These are phyloP conservation scores for Lipomyces sp. DNA, from an alignment of 805 yeast species.

Conservation along the genomic window DNA sequence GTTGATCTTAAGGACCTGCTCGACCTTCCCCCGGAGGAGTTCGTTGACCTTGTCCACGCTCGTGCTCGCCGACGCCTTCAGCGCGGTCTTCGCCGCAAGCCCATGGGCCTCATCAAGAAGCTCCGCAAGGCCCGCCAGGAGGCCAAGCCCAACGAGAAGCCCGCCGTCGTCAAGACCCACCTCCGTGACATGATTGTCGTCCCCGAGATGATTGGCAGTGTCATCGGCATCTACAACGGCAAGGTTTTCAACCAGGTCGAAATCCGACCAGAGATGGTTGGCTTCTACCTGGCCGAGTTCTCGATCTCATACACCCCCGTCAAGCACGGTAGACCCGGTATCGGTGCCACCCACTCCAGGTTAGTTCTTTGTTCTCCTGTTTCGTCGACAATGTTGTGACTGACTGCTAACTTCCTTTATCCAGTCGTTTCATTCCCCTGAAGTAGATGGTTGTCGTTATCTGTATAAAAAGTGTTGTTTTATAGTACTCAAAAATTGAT, in stretches of 20 bases:
- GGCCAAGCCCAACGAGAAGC: constrained; percentile 86
- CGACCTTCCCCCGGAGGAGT: constrained; percentile 93
- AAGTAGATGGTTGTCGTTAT: constrained; percentile 29
- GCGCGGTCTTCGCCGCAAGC: constrained; percentile 93
- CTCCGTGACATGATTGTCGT: constrained; percentile 97
- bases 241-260: constrained; percentile 99
- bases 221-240: constrained; percentile 99
- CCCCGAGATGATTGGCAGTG: constrained; percentile 99
- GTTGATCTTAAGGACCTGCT: constrained; percentile 92
- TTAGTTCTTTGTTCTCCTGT: too few species aligned
- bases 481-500: constrained; percentile 17
- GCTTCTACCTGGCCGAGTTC: constrained; percentile 99
- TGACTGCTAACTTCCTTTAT: neutral
- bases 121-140: constrained; percentile 95
- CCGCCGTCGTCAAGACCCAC: constrained; percentile 97
- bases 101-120: constrained; percentile 94
- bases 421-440: constrained; percentile 34
- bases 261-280: constrained; percentile 99
- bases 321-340: constrained; percentile 98
- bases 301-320: constrained; percentile 99
- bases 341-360: constrained; percentile 53
- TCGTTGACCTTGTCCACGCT: constrained; percentile 93
- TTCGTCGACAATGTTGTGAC: neutral
- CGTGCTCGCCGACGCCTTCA: constrained; percentile 99
- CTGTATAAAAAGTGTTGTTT: neutral